phyloP scores from a whole-genome alignment of 2,329 filamentous ascomycete genomes.

The Cordyceps tenuipes region DNA sequence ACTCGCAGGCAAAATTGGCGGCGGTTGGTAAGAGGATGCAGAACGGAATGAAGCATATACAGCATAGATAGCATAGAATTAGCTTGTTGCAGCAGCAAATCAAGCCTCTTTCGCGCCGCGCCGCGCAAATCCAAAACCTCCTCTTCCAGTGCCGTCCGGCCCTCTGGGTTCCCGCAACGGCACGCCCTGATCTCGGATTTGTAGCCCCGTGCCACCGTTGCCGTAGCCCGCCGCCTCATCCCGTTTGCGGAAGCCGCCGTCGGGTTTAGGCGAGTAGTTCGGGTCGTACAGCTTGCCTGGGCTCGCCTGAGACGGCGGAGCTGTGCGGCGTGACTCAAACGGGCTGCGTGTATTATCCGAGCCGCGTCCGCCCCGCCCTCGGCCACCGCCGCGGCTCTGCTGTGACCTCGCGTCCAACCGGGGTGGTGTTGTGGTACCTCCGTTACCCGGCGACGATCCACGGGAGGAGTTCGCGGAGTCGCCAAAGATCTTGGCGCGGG shows the following conservation, averaged over 20 bases:
- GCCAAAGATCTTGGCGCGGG: slow-evolving; percentile 79
- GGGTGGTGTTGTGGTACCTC: slow-evolving; percentile 46
- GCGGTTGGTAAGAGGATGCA: slow-evolving; percentile 57
- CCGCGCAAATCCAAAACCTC: slow-evolving; percentile 66
- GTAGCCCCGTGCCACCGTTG: slow-evolving; percentile 37
- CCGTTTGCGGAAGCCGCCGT: slow-evolving; percentile 38
- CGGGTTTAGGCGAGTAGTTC: slow-evolving; percentile 57
- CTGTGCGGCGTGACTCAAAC: neutral
- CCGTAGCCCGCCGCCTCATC: slow-evolving; percentile 17
- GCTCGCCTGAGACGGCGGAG: slow-evolving; percentile 16
- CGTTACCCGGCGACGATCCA: slow-evolving; percentile 48
- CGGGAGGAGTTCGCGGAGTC: slow-evolving; percentile 47
- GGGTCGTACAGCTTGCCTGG: slow-evolving; percentile 64
- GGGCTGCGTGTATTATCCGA: slow-evolving; percentile 23
- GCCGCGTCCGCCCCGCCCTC: slow-evolving; percentile 32
- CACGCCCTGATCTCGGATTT: slow-evolving; percentile 57
- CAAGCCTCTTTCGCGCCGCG: slow-evolving; percentile 49
- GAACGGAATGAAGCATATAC: slow-evolving; percentile 18
- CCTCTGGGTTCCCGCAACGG: slow-evolving; percentile 68
- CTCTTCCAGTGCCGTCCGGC: slow-evolving; percentile 67
- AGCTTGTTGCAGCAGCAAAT: slow-evolving; percentile 18
- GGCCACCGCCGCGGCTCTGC: slow-evolving; percentile 24
- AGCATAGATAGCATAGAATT: slow-evolving; percentile 17
- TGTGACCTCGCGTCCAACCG: slow-evolving; percentile 22
- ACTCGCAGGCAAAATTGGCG: slow-evolving; percentile 82